Conservation (phyloP, 306 rosid genomes). For the Castanea crenata region DNA sequence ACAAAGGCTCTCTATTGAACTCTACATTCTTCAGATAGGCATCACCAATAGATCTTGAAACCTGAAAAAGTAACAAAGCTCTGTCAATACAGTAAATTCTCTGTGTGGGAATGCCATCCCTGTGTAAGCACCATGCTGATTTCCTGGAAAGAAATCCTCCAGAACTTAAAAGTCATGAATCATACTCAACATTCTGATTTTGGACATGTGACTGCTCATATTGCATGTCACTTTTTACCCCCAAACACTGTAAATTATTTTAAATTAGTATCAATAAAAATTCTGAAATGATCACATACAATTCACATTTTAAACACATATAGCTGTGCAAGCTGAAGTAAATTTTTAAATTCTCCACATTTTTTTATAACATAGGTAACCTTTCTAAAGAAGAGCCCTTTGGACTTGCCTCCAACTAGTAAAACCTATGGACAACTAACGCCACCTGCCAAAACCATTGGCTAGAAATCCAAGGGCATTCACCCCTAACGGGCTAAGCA, state of each 20-base stretch:
- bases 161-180: background rate
- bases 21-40: constrained; percentile 84
- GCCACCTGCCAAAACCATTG: too few species aligned
- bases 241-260: background rate
- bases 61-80: constrained; percentile 45
- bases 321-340: background rate
- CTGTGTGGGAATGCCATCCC: background rate
- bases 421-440: too few species aligned
- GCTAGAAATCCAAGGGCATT: too few species aligned
- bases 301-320: background rate
- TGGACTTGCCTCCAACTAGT: too few species aligned
- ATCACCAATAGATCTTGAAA: constrained; percentile 97
- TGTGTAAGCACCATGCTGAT: background rate
- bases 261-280: background rate
- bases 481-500: too few species aligned
- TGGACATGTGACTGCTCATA: background rate
- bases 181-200: background rate
- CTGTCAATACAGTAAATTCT: background rate
- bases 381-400: too few species aligned
- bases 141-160: background rate
- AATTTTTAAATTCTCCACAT: background rate
- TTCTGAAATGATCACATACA: background rate
- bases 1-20: constrained; percentile 77
- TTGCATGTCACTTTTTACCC: background rate
- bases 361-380: too few species aligned